Base-by-base conservation (phyloP, 73 alveolate genomes). In the Stentor roeselii region DNA sequence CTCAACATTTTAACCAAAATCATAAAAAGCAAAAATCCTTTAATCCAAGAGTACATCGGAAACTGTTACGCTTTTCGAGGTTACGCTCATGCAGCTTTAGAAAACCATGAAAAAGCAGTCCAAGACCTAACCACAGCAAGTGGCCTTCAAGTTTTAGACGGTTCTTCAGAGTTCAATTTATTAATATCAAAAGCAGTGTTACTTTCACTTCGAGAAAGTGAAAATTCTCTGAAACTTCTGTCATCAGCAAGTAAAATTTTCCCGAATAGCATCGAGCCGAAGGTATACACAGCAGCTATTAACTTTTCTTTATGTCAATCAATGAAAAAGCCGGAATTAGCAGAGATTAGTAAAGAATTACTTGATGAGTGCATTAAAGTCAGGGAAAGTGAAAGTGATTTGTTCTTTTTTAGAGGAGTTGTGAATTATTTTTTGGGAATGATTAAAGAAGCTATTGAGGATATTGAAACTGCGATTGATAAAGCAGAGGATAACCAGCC, bases 401-500 rank as follows among this genome's bases (percentile, higher is more conserved):
- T 90, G 32, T 58, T 87, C 86, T 90, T 86, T 58, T 90, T 82
- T 78, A 58, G 95, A 76, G 95, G 93, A 27, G 36, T 87, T 14
- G 84, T 90, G 39, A 87, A 90, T 36, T 83, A 83, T 38, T 78
- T 75, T 34, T 60, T 83, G 1, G 91, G 87, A 30, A 58, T 75
- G 61, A 86, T 87, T 74, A 82, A 34, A 41, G 93, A 83, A 0
- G 93, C 93, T 3, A 87, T 90, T 59, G 75, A 75, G 76, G 93
- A 87, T 39, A 83, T 90, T 78, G 88, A 87, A 27, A 83, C 88
- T 0, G 95, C 89, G 0, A 90, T 90, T 58, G 93, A 87, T 32
- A 87, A 87, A 82, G 82, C 90, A 35, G 95, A 90, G 59, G 93
- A 90, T 32, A 90, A 92, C 32, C 82, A 75, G 15, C 93, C 93